Percentiles rank a stretch among this genome's conserved stretches.
phyloP scores from a whole-genome alignment of 2,329 filamentous ascomycete genomes.

The Akanthomyces muscarius region DNA sequence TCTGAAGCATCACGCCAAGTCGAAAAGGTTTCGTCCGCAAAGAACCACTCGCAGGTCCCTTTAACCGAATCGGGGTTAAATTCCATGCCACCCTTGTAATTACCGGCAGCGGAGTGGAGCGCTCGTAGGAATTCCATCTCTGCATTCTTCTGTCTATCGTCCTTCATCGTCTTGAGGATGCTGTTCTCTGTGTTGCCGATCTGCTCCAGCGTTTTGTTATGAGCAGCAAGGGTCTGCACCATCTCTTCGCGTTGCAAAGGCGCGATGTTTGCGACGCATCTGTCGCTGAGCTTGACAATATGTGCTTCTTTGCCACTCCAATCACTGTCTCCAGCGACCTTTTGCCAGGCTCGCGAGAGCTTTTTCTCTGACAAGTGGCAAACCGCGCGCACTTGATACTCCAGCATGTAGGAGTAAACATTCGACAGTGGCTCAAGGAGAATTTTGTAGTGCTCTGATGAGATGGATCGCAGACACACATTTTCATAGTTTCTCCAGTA shows the following conservation, averaged over 20 bases:
- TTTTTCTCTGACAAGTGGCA: conserved; percentile 1
- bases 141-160: neutral
- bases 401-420: neutral
- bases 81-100: neutral
- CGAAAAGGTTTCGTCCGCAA: neutral
- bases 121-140: neutral
- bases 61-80: neutral
- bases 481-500: conserved; percentile 7
- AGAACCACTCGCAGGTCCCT: conserved; percentile 11
- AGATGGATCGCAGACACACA: neutral
- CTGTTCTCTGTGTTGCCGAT: neutral
- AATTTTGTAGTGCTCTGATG: neutral
- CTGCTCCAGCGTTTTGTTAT: neutral
- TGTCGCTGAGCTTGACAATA: neutral
- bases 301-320: neutral
- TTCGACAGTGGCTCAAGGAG: neutral
- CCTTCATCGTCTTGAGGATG: neutral
- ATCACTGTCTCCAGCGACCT: neutral
- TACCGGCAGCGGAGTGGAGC: neutral
- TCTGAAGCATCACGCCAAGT: neutral
- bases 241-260: neutral
- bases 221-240: neutral
- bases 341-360: conserved; percentile 5
- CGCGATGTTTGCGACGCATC: neutral
- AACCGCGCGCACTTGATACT: conserved; percentile 3